Percentiles rank a stretch among this genome's conserved stretches.
These are phyloP conservation scores for Rhynchospora breviuscula DNA, from an alignment of 176 grass and related monocot species.

Conservation along the genomic window DNA sequence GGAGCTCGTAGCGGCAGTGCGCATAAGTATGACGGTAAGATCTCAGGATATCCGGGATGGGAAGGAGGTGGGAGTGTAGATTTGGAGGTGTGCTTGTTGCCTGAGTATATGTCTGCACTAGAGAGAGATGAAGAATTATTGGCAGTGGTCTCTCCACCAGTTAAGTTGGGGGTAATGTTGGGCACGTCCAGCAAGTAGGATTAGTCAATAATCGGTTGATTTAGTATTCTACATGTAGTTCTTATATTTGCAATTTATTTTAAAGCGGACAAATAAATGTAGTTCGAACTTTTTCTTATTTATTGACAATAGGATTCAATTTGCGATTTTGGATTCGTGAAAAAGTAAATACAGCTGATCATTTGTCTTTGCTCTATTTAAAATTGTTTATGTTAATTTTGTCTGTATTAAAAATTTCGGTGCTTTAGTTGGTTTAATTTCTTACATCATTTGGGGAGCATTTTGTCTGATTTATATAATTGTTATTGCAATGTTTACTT, in stretches of 20 bases:
- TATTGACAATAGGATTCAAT: no score
- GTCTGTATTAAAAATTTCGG: no score
- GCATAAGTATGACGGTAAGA: constrained; percentile 59
- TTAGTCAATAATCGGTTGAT: neutral
- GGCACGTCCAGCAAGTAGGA: neutral
- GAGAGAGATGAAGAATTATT: constrained; percentile 52
- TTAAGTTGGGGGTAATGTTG: neutral
- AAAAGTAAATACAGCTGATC: no score
- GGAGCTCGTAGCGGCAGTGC: constrained; percentile 47
- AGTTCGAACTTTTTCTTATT: no score
- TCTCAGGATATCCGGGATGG: constrained; percentile 35
- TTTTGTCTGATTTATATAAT: no score
- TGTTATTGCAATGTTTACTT: no score
- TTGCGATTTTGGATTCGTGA: no score
- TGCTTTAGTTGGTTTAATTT: no score
- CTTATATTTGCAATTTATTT: neutral
- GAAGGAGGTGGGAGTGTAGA: constrained; percentile 39
- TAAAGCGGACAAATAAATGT: neutral
- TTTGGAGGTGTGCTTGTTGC: constrained; percentile 37
- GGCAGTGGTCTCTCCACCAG: constrained; percentile 22
- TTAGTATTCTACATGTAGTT: neutral
- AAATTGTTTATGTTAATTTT: no score
- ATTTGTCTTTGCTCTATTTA: no score
- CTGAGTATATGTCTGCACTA: constrained; percentile 40
- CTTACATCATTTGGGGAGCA: no score